Conservation (phyloP, 2,329 filamentous ascomycete species). For the Lachnellula hyalina region DNA sequence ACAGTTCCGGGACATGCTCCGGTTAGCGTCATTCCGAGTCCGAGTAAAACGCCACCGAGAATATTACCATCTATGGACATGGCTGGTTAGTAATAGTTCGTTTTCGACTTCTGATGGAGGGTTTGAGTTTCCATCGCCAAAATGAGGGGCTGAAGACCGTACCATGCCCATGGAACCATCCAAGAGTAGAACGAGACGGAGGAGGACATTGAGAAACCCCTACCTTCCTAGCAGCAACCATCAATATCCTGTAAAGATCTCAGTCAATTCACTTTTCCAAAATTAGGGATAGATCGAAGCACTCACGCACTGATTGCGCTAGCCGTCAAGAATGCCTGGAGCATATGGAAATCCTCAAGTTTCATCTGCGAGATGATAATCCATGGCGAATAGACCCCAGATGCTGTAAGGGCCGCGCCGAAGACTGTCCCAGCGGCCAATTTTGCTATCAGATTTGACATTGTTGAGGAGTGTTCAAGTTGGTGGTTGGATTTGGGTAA, state of each 20-base stretch:
- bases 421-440: constrained; percentile 50
- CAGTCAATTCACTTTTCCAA: background rate
- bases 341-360: constrained; percentile 59
- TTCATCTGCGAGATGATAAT: constrained; percentile 57
- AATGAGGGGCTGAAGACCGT: constrained; percentile 36
- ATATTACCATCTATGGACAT: constrained; percentile 51
- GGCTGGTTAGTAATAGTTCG: background rate
- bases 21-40: constrained; percentile 58
- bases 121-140: constrained; percentile 34
- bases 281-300: constrained; percentile 9
- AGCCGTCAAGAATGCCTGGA: constrained; percentile 58
- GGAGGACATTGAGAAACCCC: background rate
- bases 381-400: constrained; percentile 55
- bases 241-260: background rate
- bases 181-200: background rate
- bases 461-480: background rate
- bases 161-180: background rate
- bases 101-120: background rate
- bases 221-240: background rate
- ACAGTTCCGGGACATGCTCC: constrained; percentile 62
- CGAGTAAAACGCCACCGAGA: constrained; percentile 55
- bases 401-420: constrained; percentile 54
- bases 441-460: background rate
- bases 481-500: too few relatives aligned
- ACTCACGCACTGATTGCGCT: constrained; percentile 57